Evolutionary conservation across 345 rosid species (phyloP).

Genomic region (Sonneratia alba): DNA sequence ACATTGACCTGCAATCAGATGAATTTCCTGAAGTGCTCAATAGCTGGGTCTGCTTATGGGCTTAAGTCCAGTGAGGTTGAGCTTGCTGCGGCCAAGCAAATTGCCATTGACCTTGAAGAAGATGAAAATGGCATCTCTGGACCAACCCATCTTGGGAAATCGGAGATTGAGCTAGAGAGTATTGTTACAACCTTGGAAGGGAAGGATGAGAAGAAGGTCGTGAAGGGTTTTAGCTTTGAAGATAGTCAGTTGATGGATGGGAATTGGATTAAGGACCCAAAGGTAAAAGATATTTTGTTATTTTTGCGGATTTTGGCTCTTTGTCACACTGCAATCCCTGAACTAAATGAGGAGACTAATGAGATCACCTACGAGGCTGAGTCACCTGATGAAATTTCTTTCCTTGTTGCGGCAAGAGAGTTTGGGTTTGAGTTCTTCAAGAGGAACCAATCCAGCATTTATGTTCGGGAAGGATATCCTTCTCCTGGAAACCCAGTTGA

Average conservation of each 20-base stretch:
- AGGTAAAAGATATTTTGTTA: slow-evolving; percentile 42
- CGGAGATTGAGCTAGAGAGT: slow-evolving; percentile 79
- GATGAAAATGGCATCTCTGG: slow-evolving; percentile 17
- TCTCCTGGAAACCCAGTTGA: slow-evolving; percentile 41
- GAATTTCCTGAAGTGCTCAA: slow-evolving; percentile 96
- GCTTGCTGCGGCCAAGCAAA: slow-evolving; percentile 78
- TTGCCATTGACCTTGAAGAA: slow-evolving; percentile 74
- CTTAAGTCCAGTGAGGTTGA: slow-evolving; percentile 78
- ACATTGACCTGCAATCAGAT: slow-evolving; percentile 98
- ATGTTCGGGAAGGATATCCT: slow-evolving; percentile 55
- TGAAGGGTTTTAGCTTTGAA: slow-evolving; percentile 86
- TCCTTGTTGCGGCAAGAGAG: slow-evolving; percentile 94
- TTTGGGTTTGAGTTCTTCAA: slow-evolving; percentile 89
- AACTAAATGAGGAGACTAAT: slow-evolving; percentile 69
- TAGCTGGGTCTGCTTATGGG: slow-evolving; percentile 84
- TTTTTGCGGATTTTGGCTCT: slow-evolving; percentile 74
- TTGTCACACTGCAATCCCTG: slow-evolving; percentile 97
- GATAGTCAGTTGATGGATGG: slow-evolving; percentile 78
- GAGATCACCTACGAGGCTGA: slow-evolving; percentile 77
- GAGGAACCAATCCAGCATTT: slow-evolving; percentile 87
- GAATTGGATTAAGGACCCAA: slow-evolving; percentile 74
- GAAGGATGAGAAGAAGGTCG: slow-evolving; percentile 28
- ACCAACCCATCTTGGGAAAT: slow-evolving; percentile 7
- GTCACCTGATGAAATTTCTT: slow-evolving; percentile 96
- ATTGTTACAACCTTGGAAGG: slow-evolving; percentile 36